These are phyloP conservation scores for Phlebiopsis gigantea DNA, from an alignment of 768 basidiomycete species.

Conservation along the genomic window DNA sequence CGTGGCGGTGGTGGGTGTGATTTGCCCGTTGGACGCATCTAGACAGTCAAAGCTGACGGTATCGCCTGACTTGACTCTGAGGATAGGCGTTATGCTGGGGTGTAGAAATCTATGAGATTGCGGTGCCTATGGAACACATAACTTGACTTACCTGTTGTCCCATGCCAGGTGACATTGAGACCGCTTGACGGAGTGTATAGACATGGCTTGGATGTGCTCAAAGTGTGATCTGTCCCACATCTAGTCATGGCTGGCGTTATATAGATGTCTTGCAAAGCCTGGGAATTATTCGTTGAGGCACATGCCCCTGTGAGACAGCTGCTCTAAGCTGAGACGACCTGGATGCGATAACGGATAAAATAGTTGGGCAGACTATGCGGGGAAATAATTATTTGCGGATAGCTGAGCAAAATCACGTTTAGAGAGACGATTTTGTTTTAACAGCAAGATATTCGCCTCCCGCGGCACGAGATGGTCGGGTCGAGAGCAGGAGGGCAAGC, in stretches of 20 bases:
- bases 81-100: conserved; percentile 44
- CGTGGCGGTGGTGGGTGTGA: conserved; percentile 38
- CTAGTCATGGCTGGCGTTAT: background rate
- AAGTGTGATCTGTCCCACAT: too few species aligned
- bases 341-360: background rate
- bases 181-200: conserved; percentile 52
- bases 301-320: background rate
- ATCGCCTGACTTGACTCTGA: conserved; percentile 47
- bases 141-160: conserved; percentile 46
- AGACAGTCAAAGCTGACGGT: conserved; percentile 54
- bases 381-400: too few species aligned
- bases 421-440: too few species aligned
- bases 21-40: conserved; percentile 60
- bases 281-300: background rate
- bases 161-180: conserved; percentile 51
- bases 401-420: too few species aligned
- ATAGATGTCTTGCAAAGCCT: background rate
- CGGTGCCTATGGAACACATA: background rate
- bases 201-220: too few species aligned
- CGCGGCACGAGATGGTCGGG: too few species aligned
- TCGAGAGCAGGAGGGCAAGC: too few species aligned
- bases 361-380: too few species aligned
- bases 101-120: background rate
- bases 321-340: background rate
- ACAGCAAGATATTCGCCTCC: too few species aligned